These are phyloP conservation scores for Leccinum sublutescens DNA, from an alignment of 768 basidiomycete species.

Conservation along the genomic window DNA sequence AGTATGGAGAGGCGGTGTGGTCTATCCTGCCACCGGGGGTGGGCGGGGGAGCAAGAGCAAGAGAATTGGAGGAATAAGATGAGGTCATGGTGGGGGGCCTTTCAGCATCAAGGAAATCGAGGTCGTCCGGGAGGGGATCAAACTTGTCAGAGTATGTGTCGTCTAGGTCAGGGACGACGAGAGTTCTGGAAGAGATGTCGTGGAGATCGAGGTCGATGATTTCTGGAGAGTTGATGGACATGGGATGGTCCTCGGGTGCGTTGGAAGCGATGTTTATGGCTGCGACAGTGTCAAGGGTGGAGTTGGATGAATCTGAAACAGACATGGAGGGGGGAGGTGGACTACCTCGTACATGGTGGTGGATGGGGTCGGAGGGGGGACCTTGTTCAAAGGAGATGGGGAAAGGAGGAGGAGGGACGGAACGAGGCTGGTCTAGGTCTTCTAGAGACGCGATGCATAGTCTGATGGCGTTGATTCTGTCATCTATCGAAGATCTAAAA, in stretches of 20 bases:
- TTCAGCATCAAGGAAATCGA: conserved; percentile 14
- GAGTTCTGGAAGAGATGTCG: conserved; percentile 15
- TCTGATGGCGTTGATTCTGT: conserved; percentile 40
- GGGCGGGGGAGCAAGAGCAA: not conserved
- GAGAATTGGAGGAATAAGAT: conserved; percentile 7
- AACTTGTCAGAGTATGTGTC: conserved; percentile 48
- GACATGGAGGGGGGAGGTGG: conserved; percentile 17
- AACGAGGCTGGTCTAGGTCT: not conserved
- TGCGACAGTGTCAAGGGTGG: conserved; percentile 6
- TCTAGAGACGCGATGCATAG: conserved; percentile 29
- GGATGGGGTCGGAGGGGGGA: not conserved
- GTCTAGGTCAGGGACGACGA: conserved; percentile 39
- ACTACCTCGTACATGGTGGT: conserved; percentile 1
- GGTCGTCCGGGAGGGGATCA: conserved; percentile 31
- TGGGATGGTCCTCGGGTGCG: not conserved
- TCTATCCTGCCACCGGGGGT: conserved; percentile 20
- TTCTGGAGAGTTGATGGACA: conserved; percentile 10
- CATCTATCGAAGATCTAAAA: conserved; percentile 35
- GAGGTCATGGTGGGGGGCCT: conserved; percentile 9
- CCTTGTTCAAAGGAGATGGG: conserved; percentile 3
- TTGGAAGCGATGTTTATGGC: not conserved
- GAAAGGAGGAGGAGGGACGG: not conserved
- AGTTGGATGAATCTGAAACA: conserved; percentile 17
- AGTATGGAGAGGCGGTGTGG: conserved; percentile 33
- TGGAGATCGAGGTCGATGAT: conserved; percentile 23